Conservation (phyloP, 1,284 basidiomycete genomes). For the Thecaphora thlaspeos region DNA sequence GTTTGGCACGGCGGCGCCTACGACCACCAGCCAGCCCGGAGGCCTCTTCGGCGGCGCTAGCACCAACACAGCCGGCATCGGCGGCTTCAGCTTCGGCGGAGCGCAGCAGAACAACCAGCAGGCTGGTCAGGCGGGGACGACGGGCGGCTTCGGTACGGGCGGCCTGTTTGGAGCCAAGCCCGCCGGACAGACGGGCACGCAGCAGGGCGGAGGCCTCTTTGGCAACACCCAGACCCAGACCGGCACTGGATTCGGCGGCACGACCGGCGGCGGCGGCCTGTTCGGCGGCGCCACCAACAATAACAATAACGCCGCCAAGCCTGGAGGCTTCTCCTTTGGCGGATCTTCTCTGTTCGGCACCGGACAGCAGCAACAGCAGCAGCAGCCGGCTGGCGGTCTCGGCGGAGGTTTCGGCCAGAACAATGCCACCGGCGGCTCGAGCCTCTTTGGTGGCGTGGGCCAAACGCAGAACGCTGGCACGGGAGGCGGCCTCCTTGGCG, state of each 20-base stretch:
- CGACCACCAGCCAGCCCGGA: conserved; percentile 35
- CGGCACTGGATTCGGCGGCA: conserved; percentile 31
- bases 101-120: conserved; percentile 23
- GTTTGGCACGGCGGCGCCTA: conserved; percentile 54
- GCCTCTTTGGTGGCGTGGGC: background rate
- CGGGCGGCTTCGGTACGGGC: conserved; percentile 34
- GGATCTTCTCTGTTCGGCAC: conserved; percentile 50
- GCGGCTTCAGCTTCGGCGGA: conserved; percentile 38
- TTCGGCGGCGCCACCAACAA: conserved; percentile 51
- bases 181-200: conserved; percentile 32
- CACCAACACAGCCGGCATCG: conserved; percentile 12
- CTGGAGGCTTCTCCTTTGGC: conserved; percentile 44
- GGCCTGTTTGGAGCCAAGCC: conserved; percentile 53
- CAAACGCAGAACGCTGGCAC: conserved; percentile 11
- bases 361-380: conserved; percentile 14
- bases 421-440: conserved; percentile 39
- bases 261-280: conserved; percentile 37
- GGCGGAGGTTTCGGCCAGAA: no score
- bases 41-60: conserved; percentile 28
- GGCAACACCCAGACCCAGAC: conserved; percentile 38
- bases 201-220: conserved; percentile 58
- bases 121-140: conserved; percentile 23
- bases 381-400: conserved; percentile 4
- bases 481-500: conserved; percentile 61
- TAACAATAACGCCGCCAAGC: conserved; percentile 25